A percentile compares a stretch with the other conserved stretches of the same genome.
These are phyloP conservation scores for Eruca vesicaria DNA, from an alignment of 441 rosid genomes.

Conservation along the genomic window DNA sequence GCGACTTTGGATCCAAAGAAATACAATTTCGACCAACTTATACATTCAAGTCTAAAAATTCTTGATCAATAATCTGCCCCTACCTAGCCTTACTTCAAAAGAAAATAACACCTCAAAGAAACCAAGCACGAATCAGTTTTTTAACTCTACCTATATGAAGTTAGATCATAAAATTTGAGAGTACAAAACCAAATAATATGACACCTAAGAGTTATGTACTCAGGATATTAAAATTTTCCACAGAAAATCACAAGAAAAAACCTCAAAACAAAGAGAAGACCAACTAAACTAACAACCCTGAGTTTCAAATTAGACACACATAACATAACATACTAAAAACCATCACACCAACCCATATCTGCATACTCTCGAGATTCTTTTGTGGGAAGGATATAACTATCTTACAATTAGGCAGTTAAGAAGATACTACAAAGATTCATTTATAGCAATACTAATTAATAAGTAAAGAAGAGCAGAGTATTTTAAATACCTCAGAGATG, in stretches of 20 bases:
- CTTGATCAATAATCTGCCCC: not conserved
- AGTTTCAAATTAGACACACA: not conserved
- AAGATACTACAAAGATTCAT: not conserved
- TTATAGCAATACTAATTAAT: not conserved
- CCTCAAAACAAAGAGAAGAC: not conserved
- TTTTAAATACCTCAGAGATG: constrained; percentile 61
- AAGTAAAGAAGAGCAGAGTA: not conserved
- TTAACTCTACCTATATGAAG: not conserved
- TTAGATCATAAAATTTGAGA: not conserved
- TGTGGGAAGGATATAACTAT: no score
- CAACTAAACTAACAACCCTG: not conserved
- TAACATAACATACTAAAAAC: not conserved
- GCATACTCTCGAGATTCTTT: no score
- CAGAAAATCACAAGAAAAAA: not conserved
- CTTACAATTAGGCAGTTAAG: no score
- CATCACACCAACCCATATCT: no score
- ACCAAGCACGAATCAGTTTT: not conserved
- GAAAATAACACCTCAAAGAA: not conserved
- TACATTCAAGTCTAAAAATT: not conserved
- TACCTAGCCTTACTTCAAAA: not conserved
- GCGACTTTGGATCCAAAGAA: not conserved
- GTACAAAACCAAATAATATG: not conserved
- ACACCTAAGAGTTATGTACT: not conserved
- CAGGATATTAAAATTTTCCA: not conserved
- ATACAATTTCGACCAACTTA: not conserved